Evolutionary conservation across 2,329 filamentous ascomycete genomes (phyloP), one percentile per base, ranked within the genome.

Genomic region (Zasmidium cellare): DNA sequence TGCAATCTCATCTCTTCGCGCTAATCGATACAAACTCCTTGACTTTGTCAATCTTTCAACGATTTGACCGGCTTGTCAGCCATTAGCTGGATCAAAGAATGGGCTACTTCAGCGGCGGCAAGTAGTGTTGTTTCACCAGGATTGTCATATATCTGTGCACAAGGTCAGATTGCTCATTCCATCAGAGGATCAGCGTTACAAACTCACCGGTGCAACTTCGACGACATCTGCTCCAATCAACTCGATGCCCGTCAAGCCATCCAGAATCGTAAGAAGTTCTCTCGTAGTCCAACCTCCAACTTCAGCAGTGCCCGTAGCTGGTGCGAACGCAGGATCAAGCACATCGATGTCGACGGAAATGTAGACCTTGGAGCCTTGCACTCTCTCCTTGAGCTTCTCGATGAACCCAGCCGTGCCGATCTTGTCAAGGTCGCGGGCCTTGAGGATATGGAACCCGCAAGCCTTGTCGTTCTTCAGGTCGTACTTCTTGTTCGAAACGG

Each of bases 241-340:
- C 52, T 85, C 79, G 49, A 87, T 63, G 0, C 83, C 83, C 44
- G 76, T 76, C n/a, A 87, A 74, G 0, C 83, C 83, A 63, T 85
- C 82, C 20, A 87, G 71, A 57, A 86, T 82, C 0, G 81, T 82
- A 44, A 84, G 71, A 22, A 87, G 71, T 64, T 87, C 84, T 38
- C 84, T 77, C 0, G 83, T 85, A 0, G 78, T 80, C 84, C 84
- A 87, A 2, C 84, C 84, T 47, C 84, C 84, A 1, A 83, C 82
- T 67, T 87, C 84, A 9, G 83, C 79, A 1, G 84, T 86, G 2
- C 84, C 84, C 0, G 84, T 86, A 9, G 77, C 82, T 73, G 65
- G 68, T 75, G 81, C 56, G 18, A 56, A 84, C 1, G 81, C 80
- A 3, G 82, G 81, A 67, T 84, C 82, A 16, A 84, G 68, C 1